Base-by-base conservation (phyloP, 176 grass and related monocot species). In the Metroxylon sagu region DNA sequence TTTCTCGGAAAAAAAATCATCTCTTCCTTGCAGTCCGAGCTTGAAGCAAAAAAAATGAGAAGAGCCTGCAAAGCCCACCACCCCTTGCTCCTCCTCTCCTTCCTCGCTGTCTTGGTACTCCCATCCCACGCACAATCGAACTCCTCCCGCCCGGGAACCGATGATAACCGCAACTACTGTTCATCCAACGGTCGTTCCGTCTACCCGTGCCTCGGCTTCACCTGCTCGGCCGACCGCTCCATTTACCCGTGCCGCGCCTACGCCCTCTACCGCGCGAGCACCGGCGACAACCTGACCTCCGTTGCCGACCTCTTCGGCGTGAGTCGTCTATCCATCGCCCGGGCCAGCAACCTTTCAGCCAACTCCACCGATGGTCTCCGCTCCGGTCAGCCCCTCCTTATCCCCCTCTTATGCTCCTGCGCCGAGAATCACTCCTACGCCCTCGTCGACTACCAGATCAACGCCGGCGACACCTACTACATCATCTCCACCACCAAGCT, bases 211-310 rank as follows among this genome's bases (percentile, higher is more conserved):
- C 8, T 43, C 10, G 81, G 87, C 0, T 91, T 92, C 79, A 88
- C 85, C 66, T 85, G 84, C 87, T 73, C 79, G 0, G 39, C 70
- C 14, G 70, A 71, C 87, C 14, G 49, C 27, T 68, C 50, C 50
- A 57, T 78, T 63, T 92, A 98, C 71, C 93, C 87, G 3, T 92
- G 93, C 73, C 77, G 76, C 55, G 84, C 87, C 70, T 98, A 88
- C 73, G 81, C 80, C 54, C 76, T 98, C 15, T 92, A 80, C 84
- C 70, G 70, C 19, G 87, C 79, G 0, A 71, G 78, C 19, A 15
- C 82, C 16, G 67, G 19, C 5, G 14, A 6, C 4, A 79, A 98
- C 50, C 50, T 89, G 15, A 25, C 85, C 3, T 67, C 81, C n/a
- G 61, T 81, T 17, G 82, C 84, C 29, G 87, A 98, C 65, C 67